Conservation (phyloP, 441 rosid species). For the Bruguiera hainesii region DNA sequence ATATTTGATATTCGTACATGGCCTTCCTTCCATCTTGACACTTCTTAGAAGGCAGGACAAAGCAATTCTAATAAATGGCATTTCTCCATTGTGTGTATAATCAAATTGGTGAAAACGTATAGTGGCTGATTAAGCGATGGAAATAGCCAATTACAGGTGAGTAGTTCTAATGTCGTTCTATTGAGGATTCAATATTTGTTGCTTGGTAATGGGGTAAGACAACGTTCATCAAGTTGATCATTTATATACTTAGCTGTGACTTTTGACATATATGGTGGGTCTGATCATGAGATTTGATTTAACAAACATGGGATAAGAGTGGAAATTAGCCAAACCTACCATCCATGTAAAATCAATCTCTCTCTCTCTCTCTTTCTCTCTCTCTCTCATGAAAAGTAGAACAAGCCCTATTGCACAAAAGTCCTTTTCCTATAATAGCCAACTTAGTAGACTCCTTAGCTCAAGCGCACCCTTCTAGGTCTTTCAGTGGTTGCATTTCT, state of each 20-base stretch:
- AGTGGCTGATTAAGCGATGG: neutral
- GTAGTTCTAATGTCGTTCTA: neutral
- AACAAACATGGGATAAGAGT: constrained; percentile 3
- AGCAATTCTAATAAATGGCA: too few relatives aligned
- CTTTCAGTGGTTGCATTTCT: neutral
- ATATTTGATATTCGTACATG: too few relatives aligned
- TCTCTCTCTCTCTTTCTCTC: neutral
- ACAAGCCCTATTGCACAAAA: too few relatives aligned
- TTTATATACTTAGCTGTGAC: neutral
- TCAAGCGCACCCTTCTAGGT: neutral
- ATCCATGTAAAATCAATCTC: constrained; percentile 4
- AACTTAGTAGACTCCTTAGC: neutral
- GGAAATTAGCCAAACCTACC: constrained; percentile 22
- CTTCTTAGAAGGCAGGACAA: too few relatives aligned
- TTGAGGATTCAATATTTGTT: neutral
- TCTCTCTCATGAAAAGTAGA: neutral
- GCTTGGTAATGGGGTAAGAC: neutral
- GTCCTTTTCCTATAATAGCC: neutral
- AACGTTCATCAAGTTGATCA: neutral
- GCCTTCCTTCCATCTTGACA: too few relatives aligned
- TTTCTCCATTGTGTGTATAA: too few relatives aligned
- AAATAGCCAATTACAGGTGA: neutral
- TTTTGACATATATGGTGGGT: neutral
- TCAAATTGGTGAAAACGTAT: too few relatives aligned
- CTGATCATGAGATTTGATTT: neutral